phyloP scores from a whole-genome alignment of 805 yeast genomes.

The Suhomyces kilbournensis region DNA sequence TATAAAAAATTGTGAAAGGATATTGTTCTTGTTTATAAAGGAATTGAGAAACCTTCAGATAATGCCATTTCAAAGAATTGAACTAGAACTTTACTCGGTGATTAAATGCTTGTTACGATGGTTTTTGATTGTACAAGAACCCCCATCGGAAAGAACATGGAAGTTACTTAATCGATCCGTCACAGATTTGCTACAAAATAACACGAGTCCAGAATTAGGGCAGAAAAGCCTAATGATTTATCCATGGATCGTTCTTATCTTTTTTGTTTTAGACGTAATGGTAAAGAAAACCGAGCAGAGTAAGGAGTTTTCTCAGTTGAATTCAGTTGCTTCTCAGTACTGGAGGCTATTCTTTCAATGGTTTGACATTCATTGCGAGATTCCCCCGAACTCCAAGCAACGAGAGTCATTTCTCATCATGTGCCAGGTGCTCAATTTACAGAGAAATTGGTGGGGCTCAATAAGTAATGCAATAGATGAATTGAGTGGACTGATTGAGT shows the following conservation, averaged over 20 bases:
- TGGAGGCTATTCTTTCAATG: slow-evolving; percentile 9
- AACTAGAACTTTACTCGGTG: slow-evolving; percentile 16
- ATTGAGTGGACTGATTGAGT: slow-evolving; percentile 6
- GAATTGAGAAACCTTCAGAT: slow-evolving; percentile 11
- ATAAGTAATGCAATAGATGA: slow-evolving; percentile 18
- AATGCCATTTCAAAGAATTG: neutral
- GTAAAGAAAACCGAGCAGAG: neutral
- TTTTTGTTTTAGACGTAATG: slow-evolving; percentile 1
- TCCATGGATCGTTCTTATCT: slow-evolving; percentile 18
- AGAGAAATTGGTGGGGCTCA: slow-evolving; percentile 26
- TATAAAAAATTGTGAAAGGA: slow-evolving; percentile 8
- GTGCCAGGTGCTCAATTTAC: slow-evolving; percentile 12
- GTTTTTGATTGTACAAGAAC: slow-evolving; percentile 30
- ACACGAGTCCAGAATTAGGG: slow-evolving; percentile 1
- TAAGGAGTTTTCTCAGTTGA: neutral
- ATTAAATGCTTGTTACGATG: slow-evolving; percentile 26
- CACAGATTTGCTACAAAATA: slow-evolving; percentile 6
- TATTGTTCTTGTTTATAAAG: slow-evolving; percentile 19
- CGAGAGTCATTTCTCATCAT: slow-evolving; percentile 22
- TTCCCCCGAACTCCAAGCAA: slow-evolving; percentile 1
- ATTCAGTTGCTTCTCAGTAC: slow-evolving; percentile 1
- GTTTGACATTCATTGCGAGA: slow-evolving; percentile 12
- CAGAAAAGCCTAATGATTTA: slow-evolving; percentile 4
- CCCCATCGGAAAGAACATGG: slow-evolving; percentile 18
- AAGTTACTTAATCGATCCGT: slow-evolving; percentile 12